A percentile compares a stretch with the other conserved stretches of the same genome.
Conservation (phyloP, 495 filamentous ascomycete genomes). For the Neurospora discreta region DNA sequence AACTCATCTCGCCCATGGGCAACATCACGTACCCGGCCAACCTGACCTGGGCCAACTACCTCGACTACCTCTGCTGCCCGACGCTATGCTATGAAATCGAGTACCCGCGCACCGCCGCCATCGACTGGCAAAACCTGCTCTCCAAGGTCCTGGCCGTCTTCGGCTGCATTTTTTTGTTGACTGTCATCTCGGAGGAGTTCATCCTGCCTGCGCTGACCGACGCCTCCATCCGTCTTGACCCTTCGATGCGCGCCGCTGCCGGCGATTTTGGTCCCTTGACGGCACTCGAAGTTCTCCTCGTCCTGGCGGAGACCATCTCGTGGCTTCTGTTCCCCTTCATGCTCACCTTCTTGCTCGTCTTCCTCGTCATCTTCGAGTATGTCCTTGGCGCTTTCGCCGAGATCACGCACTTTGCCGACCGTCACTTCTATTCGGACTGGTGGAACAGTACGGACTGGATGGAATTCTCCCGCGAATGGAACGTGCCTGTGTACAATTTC, state of each 20-base stretch:
- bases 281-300: conserved; percentile 55
- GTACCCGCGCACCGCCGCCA: conserved; percentile 68
- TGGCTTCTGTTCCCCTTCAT: conserved; percentile 95
- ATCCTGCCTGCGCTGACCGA: conserved; percentile 82
- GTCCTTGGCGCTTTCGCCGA: conserved; percentile 90
- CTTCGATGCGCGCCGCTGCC: conserved; percentile 6
- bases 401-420: conserved; percentile 85
- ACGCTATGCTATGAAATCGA: conserved; percentile 97
- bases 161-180: conserved; percentile 92
- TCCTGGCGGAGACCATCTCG: conserved; percentile 86
- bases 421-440: conserved; percentile 96
- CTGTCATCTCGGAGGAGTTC: conserved; percentile 86
- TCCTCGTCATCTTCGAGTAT: conserved; percentile 97
- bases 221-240: conserved; percentile 55
- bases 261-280: conserved; percentile 29
- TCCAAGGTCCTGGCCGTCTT: conserved; percentile 86
- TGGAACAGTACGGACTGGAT: conserved; percentile 88
- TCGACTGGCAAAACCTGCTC: conserved; percentile 71
- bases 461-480: conserved; percentile 96
- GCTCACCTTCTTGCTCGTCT: conserved; percentile 88
- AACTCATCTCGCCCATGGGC: conserved; percentile 81
- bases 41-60: conserved; percentile 67
- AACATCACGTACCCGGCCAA: conserved; percentile 86
- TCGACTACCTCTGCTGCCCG: conserved; percentile 83
- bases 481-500: conserved; percentile 96